Base-by-base conservation (phyloP, 1,284 basidiomycete species). In the Abortiporus biennis region DNA sequence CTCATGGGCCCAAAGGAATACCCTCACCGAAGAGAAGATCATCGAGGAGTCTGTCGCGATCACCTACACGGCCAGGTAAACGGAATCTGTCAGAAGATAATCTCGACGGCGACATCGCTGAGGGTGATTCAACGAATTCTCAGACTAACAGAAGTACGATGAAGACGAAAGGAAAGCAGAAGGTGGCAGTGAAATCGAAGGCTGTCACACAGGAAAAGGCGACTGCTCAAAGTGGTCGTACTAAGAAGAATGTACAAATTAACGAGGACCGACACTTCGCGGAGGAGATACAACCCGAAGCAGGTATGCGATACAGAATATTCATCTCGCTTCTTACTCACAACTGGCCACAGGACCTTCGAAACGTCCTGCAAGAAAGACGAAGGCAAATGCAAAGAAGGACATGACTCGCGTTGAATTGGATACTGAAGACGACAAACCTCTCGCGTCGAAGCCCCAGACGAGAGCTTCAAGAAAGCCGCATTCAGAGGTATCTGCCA, bases 1-100 rank as follows among this genome's bases (percentile, higher is more conserved):
- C 47, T n/a, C 43, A 46, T 6, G 47, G 47, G 9, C 46, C 47
- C 12, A 47, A 49, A 40, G 47, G 47, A n/a, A 47, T 47, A 29
- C 47, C 47, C 13, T 47, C 50, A 3, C 23, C 27, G 2, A 41
- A 21, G 39, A 36, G 34, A 32, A 35, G 40, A 20, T 42, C 23
- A 38, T 11, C 22, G 4, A 36, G 34, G 30, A 25, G 22, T 17
- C 15, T 15, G 12, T 13, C 22, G 23, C 34, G n/a, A 32, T 39
- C 41, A 12, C 40, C 36, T 3, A 13, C 23, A 8, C 35, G 35
- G 15, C 36, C 12, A 34, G 32, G 19, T 13, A 8, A 17, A 6
- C n/a, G n/a, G 32, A 8, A 13, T 29, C 27, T 29, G 27, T n/a
- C 27, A 9, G n/a, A 29, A n/a, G 27, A 9, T n/a, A n/a, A 9